Conservation (phyloP, 805 yeast species). For the Starmerella bombicola region DNA sequence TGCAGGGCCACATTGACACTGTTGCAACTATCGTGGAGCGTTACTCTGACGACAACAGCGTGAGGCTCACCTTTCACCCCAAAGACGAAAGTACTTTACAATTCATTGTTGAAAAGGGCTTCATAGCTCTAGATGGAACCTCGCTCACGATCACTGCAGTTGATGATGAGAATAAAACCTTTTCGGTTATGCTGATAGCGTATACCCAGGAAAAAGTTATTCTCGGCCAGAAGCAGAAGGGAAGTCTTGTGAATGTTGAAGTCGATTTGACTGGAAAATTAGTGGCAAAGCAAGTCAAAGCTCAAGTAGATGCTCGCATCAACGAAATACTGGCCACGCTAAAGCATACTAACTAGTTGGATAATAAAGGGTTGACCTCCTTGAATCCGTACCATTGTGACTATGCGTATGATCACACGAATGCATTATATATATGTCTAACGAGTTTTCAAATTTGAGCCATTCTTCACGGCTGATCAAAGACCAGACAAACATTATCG, state of each 20-base stretch:
- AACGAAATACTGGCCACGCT: background rate
- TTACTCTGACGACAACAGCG: constrained; percentile 56
- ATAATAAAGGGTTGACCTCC: background rate
- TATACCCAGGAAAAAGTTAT: constrained; percentile 78
- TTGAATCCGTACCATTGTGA: background rate
- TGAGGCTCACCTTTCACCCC: constrained; percentile 60
- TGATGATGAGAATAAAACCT: constrained; percentile 43
- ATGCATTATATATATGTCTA: background rate
- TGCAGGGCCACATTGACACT: constrained; percentile 95
- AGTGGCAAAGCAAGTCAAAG: constrained; percentile 70
- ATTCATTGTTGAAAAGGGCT: constrained; percentile 90
- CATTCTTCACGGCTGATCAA: constrained; percentile 21
- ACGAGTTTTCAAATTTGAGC: background rate
- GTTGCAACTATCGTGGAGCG: constrained; percentile 50
- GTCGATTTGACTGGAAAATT: constrained; percentile 91
- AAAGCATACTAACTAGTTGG: background rate
- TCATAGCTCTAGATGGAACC: constrained; percentile 84
- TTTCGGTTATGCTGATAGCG: constrained; percentile 81
- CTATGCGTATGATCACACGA: background rate
- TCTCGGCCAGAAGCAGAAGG: constrained; percentile 50
- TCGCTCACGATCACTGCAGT: constrained; percentile 79
- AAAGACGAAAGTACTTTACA: constrained; percentile 46
- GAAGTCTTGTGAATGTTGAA: constrained; percentile 71
- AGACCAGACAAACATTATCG: constrained; percentile 83
- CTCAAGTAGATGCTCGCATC: constrained; percentile 24